Base-by-base conservation (phyloP, 139 green algal species). In the Auxenochlorella pyrenoidosa region DNA sequence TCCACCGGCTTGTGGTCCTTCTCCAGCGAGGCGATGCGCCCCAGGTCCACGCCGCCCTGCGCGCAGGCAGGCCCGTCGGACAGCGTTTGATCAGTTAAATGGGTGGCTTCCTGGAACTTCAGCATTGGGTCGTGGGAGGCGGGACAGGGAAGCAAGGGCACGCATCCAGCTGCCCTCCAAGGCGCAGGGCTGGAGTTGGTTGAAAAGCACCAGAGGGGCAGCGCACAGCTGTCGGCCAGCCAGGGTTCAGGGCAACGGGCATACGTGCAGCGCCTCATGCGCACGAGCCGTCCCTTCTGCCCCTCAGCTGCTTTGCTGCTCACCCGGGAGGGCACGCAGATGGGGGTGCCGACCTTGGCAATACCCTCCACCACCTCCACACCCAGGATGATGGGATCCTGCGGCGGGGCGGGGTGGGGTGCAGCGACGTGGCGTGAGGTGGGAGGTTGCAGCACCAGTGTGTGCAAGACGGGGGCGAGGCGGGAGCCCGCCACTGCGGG, bases 371-470 rank as follows among this genome's bases (percentile, higher is more conserved):
- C 86, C 21, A 98, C 89, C 63, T 99, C 98, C 41, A 98, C 95
- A 15, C 98, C 98, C 63, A 99, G 79, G 80, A 99, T 93, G 88
- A 99, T 99, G 86, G 98, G 98, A 90, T 99, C 97, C 70, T 76
- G 70, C 34, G 36, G 70, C 13, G 13, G 68, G 32, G n/a, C 8
- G 2, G 68, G 68, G 32, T 21, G 68, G 26, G 22, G 18, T 36
- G 19, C 63, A 73, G 66, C 10, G 54, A 63, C 16, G 22, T 22
- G 54, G 54, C 2, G 54, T 22, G 54, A 22, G 16, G 54, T 6
- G 12, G 47, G 8, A 58, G 47, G 47, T 12, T 18, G 47, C n/a
- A n/a, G n/a, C n/a, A n/a, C n/a, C n/a, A n/a, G n/a, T n/a, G n/a
- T n/a, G n/a, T n/a, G n/a, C n/a, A n/a, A n/a, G n/a, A n/a, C n/a